phyloP scores from a whole-genome alignment of 1,284 basidiomycete genomes.

The Tylopilus sp. region DNA sequence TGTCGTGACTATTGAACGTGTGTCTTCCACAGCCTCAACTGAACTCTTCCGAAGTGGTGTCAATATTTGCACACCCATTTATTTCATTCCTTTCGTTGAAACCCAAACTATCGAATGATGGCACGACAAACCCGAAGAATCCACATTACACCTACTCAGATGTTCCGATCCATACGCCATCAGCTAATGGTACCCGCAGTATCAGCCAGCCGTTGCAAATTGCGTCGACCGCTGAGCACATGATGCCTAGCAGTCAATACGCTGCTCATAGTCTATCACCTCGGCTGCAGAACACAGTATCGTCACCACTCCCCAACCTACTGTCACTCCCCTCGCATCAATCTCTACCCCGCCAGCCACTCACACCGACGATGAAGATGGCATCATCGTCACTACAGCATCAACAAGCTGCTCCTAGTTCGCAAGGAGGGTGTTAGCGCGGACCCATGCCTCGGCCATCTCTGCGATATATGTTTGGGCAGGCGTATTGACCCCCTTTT shows the following conservation, averaged over 20 bases:
- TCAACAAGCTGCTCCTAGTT: conserved; percentile 61
- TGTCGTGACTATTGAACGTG: not conserved
- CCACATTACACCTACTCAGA: conserved; percentile 77
- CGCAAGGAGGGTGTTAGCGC: conserved; percentile 56
- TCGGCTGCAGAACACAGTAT: conserved; percentile 60
- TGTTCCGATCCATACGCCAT: conserved; percentile 59
- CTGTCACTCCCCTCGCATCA: conserved; percentile 58
- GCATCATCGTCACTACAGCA: conserved; percentile 74
- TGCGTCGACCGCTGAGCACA: conserved; percentile 44
- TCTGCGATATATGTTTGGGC: conserved; percentile 22
- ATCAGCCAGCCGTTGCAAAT: conserved; percentile 49
- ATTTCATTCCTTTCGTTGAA: conserved; percentile 75
- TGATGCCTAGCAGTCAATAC: conserved; percentile 53
- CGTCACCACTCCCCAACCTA: conserved; percentile 56
- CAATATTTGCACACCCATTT: conserved; percentile 87
- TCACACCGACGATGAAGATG: conserved; percentile 64
- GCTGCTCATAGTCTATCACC: conserved; percentile 62
- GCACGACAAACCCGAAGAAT: conserved; percentile 10
- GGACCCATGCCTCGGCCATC: conserved; percentile 15
- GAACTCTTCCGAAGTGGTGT: conserved; percentile 80
- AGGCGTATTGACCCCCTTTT: conserved; percentile 19
- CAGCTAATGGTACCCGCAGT: conserved; percentile 63
- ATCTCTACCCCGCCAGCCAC: conserved; percentile 66
- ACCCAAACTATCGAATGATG: conserved; percentile 68
- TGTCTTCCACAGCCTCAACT: conserved; percentile 74